Evolutionary conservation across 331 rosid species (phyloP), one percentile per base, ranked within the genome.

Genomic region (Pyrus hybrid): DNA sequence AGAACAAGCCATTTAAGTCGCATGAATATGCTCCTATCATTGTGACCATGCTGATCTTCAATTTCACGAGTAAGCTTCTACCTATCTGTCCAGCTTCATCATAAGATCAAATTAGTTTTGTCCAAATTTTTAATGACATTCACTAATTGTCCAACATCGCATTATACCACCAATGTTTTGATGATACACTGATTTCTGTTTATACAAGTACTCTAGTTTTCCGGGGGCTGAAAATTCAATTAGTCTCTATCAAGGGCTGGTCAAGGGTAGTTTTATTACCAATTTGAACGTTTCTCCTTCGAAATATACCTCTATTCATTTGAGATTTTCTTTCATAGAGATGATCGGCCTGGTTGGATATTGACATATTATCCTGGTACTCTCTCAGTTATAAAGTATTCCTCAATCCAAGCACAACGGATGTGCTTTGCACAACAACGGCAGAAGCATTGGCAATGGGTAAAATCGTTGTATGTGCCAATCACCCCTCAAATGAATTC

Each of bases 401-500:
- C 81, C 86, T 88, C 77, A 94, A 94, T 86, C 95, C 99, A 35
- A 94, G 99, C 90, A 90, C 96, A 37, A 92, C 97, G 16, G 99
- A 94, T 21, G 99, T 94, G 82, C 92, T 94, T 56, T 94, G 99
- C 83, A 94, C 99, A 1, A 86, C 99, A 21, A 88, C 97, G 13
- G 96, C 96, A 47, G 99, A 94, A 84, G 97, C 99, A 43, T 82
- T 94, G 79, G 99, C 99, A 61, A 94, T 92, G 99, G 97, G 96
- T 3, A 94, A 92, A 79, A 81, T 90, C 30, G 92, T 92, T 51
- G 84, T 92, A 32, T 94, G 97, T 8, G 96, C 97, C 43, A 83
- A 90, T 72, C 99, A 94, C 77, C 87, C 89, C 72, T 94, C 97
- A 49, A 94, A 94, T 64, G 96, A 94, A 25, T 94, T 94, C 86